These are phyloP conservation scores for Wallemia mellicola DNA, from an alignment of 1,284 basidiomycete species.

Conservation along the genomic window DNA sequence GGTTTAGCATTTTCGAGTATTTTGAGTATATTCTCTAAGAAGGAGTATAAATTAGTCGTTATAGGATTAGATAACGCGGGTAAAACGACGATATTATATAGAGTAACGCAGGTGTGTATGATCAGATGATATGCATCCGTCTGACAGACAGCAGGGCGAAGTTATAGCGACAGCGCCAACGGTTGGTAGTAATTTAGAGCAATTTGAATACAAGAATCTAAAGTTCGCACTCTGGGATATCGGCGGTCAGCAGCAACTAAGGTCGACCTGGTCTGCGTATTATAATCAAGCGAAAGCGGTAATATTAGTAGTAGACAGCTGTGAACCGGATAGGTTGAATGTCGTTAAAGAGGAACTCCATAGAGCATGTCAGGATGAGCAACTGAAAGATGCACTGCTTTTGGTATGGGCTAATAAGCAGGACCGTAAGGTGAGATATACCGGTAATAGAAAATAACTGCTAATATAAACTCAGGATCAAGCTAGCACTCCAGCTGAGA, in stretches of 20 bases:
- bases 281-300: neutral
- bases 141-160: neutral
- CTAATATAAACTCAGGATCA: neutral
- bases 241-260: neutral
- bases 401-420: slow-evolving; percentile 1
- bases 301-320: neutral
- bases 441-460: neutral
- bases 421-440: neutral
- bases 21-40: neutral
- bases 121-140: neutral
- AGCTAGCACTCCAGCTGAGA: neutral
- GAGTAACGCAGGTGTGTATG: slow-evolving; percentile 1
- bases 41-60: neutral
- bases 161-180: slow-evolving; percentile 1
- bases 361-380: neutral
- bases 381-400: neutral
- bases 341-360: neutral
- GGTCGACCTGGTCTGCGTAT: neutral
- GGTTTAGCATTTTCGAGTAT: neutral
- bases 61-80: slow-evolving; percentile 1
- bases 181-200: neutral
- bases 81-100: neutral
- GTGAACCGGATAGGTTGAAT: neutral
- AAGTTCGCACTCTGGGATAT: slow-evolving; percentile 1
- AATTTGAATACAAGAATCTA: slow-evolving; percentile 1